Percentiles rank a stretch among this genome's conserved stretches.
These are phyloP conservation scores for Leccinum fibrillosum DNA, from an alignment of 768 basidiomycete genomes.

Conservation along the genomic window DNA sequence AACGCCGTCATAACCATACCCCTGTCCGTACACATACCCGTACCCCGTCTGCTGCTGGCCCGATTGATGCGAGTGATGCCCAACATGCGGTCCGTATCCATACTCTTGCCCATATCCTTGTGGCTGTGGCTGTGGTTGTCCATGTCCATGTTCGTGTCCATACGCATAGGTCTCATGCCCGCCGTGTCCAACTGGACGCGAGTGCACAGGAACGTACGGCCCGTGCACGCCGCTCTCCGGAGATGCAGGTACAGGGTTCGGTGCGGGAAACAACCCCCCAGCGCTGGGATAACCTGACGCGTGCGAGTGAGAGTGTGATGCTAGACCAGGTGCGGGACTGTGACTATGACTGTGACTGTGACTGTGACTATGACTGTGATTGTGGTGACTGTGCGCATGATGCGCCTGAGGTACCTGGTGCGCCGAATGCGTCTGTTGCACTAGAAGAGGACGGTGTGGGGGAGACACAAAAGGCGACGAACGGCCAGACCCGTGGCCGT, in stretches of 20 bases:
- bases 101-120: background rate
- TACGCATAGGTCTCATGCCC: background rate
- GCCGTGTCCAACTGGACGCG: slow-evolving; percentile 2
- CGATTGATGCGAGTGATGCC: background rate
- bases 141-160: background rate
- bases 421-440: background rate
- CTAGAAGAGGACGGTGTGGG: background rate
- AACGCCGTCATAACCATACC: background rate
- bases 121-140: background rate
- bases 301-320: background rate
- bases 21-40: background rate
- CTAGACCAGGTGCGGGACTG: background rate
- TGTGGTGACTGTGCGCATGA: background rate
- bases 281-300: background rate
- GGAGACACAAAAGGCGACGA: slow-evolving; percentile 5
- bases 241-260: background rate
- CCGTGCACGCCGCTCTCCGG: background rate
- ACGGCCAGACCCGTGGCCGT: slow-evolving; percentile 7
- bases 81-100: background rate
- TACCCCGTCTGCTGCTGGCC: background rate
- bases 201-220: slow-evolving; percentile 5
- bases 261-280: background rate
- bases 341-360: background rate
- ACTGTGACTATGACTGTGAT: background rate
- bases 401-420: background rate